Evolutionary conservation across 1,284 basidiomycete genomes (phyloP).

Genomic region (Leccinum subrobustum): DNA sequence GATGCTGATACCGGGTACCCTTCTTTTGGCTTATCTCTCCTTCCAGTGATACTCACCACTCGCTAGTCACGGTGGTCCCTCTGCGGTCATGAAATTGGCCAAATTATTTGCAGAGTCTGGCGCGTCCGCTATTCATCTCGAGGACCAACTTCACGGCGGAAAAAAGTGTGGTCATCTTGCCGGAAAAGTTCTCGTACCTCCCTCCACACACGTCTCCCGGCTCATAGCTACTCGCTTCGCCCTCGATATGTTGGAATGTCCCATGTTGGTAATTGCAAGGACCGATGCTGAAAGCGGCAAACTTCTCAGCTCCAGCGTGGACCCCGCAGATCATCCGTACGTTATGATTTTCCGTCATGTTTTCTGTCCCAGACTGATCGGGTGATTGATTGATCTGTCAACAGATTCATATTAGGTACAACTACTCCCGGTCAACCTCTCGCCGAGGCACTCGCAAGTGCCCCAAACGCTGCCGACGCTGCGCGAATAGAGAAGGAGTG

Average conservation of each 20-base stretch:
- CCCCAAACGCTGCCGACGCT: constrained; percentile 66
- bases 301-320: constrained; percentile 83
- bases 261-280: constrained; percentile 87
- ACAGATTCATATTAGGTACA: constrained; percentile 76
- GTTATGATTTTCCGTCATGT: constrained; percentile 32
- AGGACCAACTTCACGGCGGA: constrained; percentile 90
- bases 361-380: constrained; percentile 6
- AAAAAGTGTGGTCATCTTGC: constrained; percentile 94
- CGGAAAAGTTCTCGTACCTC: constrained; percentile 92
- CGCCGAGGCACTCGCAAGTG: constrained; percentile 77
- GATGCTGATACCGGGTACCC: constrained; percentile 90
- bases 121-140: constrained; percentile 85
- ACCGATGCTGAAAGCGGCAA: constrained; percentile 92
- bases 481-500: constrained; percentile 79
- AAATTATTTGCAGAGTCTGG: constrained; percentile 94
- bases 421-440: constrained; percentile 59
- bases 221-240: constrained; percentile 85
- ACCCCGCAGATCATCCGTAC: constrained; percentile 58
- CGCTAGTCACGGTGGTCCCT: constrained; percentile 83
- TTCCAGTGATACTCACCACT: constrained; percentile 11
- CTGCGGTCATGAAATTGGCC: constrained; percentile 95
- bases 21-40: not conserved
- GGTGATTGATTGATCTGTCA: constrained; percentile 6
- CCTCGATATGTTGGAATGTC: constrained; percentile 83
- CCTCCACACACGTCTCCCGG: constrained; percentile 82